These are phyloP conservation scores for Capsicum chinense DNA, from an alignment of 257 asterid genomes.

Conservation along the genomic window DNA sequence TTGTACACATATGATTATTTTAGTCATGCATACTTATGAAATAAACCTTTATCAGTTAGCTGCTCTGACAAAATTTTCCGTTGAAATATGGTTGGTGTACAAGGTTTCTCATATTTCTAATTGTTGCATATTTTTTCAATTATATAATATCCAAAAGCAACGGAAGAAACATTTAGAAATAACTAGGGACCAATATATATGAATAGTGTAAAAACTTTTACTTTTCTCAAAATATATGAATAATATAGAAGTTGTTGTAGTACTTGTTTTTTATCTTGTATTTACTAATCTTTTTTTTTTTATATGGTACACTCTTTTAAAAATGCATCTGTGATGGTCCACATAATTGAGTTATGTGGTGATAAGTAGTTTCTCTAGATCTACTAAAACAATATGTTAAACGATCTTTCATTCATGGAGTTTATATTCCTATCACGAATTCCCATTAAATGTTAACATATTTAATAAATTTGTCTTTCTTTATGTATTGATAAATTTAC, in stretches of 20 bases:
- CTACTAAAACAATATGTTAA: background rate
- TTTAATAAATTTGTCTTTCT: too few species aligned
- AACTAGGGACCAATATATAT: slow-evolving; percentile 22
- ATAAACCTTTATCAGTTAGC: slow-evolving; percentile 73
- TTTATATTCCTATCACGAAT: background rate
- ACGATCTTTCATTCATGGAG: background rate
- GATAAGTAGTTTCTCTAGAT: slow-evolving; percentile 15
- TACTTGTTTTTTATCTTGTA: background rate
- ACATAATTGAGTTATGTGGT: background rate
- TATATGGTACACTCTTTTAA: background rate
- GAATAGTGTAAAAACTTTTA: background rate
- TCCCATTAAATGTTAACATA: background rate
- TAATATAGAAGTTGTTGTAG: background rate
- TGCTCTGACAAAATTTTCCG: slow-evolving; percentile 97
- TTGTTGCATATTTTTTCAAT: slow-evolving; percentile 29
- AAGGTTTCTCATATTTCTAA: slow-evolving; percentile 56
- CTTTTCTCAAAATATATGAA: background rate
- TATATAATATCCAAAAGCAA: slow-evolving; percentile 26
- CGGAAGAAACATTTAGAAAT: slow-evolving; percentile 25
- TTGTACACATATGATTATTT: too few species aligned
- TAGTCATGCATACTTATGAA: too few species aligned
- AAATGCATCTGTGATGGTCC: background rate
- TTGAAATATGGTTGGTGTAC: slow-evolving; percentile 94
- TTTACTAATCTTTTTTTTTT: background rate
- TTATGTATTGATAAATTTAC: too few species aligned